Evolutionary conservation across 2,329 filamentous ascomycete species (phyloP), one percentile per base, ranked within the genome.

Genomic region (Elsinoe arachidis): DNA sequence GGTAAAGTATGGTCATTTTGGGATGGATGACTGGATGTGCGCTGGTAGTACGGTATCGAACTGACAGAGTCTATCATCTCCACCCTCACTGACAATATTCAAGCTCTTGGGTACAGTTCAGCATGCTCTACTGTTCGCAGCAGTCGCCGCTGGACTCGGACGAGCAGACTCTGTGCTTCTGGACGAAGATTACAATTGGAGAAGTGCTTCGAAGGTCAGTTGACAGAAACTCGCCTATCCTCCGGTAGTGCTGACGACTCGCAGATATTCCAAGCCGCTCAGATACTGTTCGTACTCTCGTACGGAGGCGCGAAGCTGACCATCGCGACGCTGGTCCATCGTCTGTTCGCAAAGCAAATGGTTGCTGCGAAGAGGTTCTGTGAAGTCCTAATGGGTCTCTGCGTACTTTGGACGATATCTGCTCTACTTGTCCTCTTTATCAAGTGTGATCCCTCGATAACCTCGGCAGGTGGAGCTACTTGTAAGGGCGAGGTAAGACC

Each of bases 1-100:
- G 4, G 49, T 59, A 23, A 55, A 53, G 33, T 54, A 46, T 33
- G 41, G 47, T 10, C 19, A 37, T 15, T 56, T 51, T 35, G 51
- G 52, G 14, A 3, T 41, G 10, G 57, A 59, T n/a, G 57, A 59
- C 15, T 59, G 57, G 57, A 52, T 37, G 15, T 38, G 54, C n/a
- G 23, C 53, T n/a, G 43, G 35, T 26, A 53, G 51, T 21, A 55
- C 57, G 33, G 57, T 59, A 26, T 49, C 52, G 33, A 5, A 5
- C 4, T 14, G 4, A 19, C 38, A 15, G 10, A 19, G 2, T 19
- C 10, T 23, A 15, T 23, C n/a, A 15, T 15, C 15, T 19, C 12
- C 2, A 5, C 19, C 37, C 14, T 11, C 10, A 43, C 39, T 43
- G 39, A 43, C 39, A 11, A 17, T 11, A 3, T 21, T 11, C 39